Evolutionary conservation across 805 yeast species (phyloP).

Genomic region (Candida nemodendra): DNA sequence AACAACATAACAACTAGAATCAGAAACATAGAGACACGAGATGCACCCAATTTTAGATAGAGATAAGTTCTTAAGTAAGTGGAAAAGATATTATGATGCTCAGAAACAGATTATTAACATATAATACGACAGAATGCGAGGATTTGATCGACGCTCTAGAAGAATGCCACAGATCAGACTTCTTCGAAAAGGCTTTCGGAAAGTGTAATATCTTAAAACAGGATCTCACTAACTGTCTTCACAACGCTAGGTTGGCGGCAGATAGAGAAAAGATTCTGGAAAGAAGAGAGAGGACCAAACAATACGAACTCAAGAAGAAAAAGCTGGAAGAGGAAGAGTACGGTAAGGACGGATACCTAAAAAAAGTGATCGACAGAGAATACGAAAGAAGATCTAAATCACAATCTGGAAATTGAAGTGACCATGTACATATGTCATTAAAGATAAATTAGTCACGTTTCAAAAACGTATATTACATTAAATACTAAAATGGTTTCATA

Average conservation of each 20-base stretch:
- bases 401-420: too few relatives aligned
- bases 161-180: constrained; percentile 76
- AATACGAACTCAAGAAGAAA: constrained; percentile 56
- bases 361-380: constrained; percentile 59
- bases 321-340: constrained; percentile 71
- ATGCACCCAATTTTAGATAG: constrained; percentile 35
- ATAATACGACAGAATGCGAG: constrained; percentile 53
- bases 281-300: constrained; percentile 56
- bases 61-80: constrained; percentile 32
- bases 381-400: too few relatives aligned
- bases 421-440: too few relatives aligned
- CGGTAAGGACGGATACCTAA: constrained; percentile 72
- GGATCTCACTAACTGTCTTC: constrained; percentile 75
- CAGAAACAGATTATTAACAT: constrained; percentile 15
- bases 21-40: too few relatives aligned
- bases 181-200: constrained; percentile 71
- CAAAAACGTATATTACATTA: too few relatives aligned
- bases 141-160: constrained; percentile 85
- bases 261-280: constrained; percentile 54
- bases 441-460: too few relatives aligned
- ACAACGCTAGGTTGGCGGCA: constrained; percentile 65
- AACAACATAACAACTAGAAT: too few relatives aligned
- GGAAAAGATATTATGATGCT: constrained; percentile 31
- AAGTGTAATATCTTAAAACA: constrained; percentile 82
- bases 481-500: too few relatives aligned